Base-by-base conservation (phyloP, 1,284 basidiomycete species). In the Ceratobasidium sp. region DNA sequence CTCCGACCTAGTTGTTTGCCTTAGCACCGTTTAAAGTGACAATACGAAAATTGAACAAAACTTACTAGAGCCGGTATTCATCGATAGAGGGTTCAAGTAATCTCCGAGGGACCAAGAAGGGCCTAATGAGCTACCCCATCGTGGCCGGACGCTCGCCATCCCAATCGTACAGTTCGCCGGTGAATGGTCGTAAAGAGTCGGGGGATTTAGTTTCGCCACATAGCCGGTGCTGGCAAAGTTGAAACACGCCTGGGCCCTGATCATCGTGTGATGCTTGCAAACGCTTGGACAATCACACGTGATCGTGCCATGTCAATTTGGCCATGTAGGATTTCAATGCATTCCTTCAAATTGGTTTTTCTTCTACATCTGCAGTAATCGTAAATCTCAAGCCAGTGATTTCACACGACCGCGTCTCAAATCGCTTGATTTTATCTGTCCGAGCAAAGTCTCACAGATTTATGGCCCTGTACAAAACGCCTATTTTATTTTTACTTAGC, bases 41-140 rank as follows among this genome's bases (percentile, higher is more conserved):
- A 50, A 5, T 10, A 16, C 45, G 10, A 36, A 5, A 21, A 34
- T 18, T 23, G 18, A 32, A 4, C 16, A 41, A 28, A 45, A 65
- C 62, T 41, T 36, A 69, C 65, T 69, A 16, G 65, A 69, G 18
- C 53, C 5, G 30, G 52, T 28, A 14, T 48, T 55, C 62, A 67
- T 69, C 26, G 65, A 43, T 6, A 69, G 53, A 43, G 65, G 65
- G 23, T 69, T 69, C 26, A 69, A 45, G 34, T 45, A 69, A 46
- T 16, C 52, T n/a, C 36, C 43, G 28, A 69, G 30, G 1, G 53
- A 41, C 65, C 65, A 69, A 30, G 65, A 53, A 43, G 65, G 65
- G 52, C 53, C 23, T 23, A 69, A 21, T 21, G 46, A 28, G 21
- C 41, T 36, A 21, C 52, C 18, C 65, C 53, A 69, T 9, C 28